phyloP scores from a whole-genome alignment of 495 filamentous ascomycete species.

The Cercophora scortea region DNA sequence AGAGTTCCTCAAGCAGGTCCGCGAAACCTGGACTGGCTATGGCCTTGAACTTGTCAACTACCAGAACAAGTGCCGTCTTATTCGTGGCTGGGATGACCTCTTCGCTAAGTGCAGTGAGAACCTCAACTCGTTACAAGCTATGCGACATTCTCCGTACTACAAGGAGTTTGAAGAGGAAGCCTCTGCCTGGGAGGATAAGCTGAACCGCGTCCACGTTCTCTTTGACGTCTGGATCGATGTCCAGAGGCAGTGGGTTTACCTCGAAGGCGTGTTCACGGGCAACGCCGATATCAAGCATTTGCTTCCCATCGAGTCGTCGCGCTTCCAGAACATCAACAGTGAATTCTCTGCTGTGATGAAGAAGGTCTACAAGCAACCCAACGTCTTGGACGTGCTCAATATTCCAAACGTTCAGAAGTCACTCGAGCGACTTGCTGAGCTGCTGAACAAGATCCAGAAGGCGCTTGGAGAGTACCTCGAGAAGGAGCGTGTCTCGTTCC shows the following conservation, averaged over 20 bases:
- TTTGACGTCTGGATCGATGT: conserved; percentile 99
- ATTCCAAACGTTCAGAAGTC: conserved; percentile 95
- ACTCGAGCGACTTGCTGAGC: conserved; percentile 83
- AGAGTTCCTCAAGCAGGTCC: conserved; percentile 94
- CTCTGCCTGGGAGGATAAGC: conserved; percentile 91
- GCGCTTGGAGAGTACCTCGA: conserved; percentile 97
- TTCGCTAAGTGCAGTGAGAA: conserved; percentile 99
- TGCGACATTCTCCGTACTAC: conserved; percentile 98
- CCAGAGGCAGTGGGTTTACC: conserved; percentile 97
- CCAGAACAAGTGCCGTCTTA: conserved; percentile 93
- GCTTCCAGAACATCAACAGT: conserved; percentile 98
- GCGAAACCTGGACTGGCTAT: conserved; percentile 94
- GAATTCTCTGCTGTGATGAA: conserved; percentile 98
- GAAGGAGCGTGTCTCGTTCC: conserved; percentile 92
- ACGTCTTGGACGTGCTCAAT: conserved; percentile 88
- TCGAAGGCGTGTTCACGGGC: conserved; percentile 96
- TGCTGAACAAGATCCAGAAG: conserved; percentile 99
- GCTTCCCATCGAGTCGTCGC: conserved; percentile 86
- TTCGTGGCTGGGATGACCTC: conserved; percentile 95
- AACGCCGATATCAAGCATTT: conserved; percentile 99
- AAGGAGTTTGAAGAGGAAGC: conserved; percentile 98
- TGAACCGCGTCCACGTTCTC: conserved; percentile 92
- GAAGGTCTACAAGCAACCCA: conserved; percentile 91
- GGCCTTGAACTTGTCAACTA: conserved; percentile 91
- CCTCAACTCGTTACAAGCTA: conserved; percentile 92